phyloP scores from a whole-genome alignment of 2,329 filamentous ascomycete genomes.

The Drechmeria coniospora region DNA sequence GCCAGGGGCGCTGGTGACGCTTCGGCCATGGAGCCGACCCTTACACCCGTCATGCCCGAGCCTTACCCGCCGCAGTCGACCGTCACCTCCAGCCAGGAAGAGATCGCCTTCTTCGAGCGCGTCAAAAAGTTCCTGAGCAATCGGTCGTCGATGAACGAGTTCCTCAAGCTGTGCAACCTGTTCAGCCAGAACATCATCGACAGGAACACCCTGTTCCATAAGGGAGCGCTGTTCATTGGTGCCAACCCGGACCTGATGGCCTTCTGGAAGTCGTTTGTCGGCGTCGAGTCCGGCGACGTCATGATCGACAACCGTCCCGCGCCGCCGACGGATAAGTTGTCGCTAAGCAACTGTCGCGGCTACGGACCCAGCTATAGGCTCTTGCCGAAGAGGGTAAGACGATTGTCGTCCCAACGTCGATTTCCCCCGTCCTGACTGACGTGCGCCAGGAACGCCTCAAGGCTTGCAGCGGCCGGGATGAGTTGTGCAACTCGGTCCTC shows the following conservation, averaged over 20 bases:
- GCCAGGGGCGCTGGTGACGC: constrained; percentile 44
- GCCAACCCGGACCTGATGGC: constrained; percentile 76
- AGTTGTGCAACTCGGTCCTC: constrained; percentile 81
- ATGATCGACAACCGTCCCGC: constrained; percentile 64
- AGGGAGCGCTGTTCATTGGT: constrained; percentile 74
- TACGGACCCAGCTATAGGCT: constrained; percentile 90
- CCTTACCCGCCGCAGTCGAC: constrained; percentile 65
- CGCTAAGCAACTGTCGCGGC: constrained; percentile 87
- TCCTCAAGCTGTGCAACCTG: constrained; percentile 90
- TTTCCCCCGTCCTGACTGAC: no score
- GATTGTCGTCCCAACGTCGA: no score
- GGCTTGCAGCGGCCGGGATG: constrained; percentile 83
- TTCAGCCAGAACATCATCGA: constrained; percentile 90
- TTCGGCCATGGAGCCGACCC: constrained; percentile 61
- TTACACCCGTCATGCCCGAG: constrained; percentile 78
- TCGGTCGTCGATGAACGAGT: constrained; percentile 84
- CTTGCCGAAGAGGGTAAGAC: constrained; percentile 59
- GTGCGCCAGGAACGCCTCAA: constrained; percentile 78
- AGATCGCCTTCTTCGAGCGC: constrained; percentile 86
- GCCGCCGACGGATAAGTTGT: constrained; percentile 67
- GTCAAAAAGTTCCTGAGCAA: constrained; percentile 95
- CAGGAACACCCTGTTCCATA: constrained; percentile 64
- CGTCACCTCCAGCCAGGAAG: constrained; percentile 63
- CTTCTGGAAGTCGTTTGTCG: constrained; percentile 76
- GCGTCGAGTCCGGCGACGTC: constrained; percentile 61